Evolutionary conservation across 2,329 filamentous ascomycete species (phyloP).

Genomic region (Amesomyces nigricolor): DNA sequence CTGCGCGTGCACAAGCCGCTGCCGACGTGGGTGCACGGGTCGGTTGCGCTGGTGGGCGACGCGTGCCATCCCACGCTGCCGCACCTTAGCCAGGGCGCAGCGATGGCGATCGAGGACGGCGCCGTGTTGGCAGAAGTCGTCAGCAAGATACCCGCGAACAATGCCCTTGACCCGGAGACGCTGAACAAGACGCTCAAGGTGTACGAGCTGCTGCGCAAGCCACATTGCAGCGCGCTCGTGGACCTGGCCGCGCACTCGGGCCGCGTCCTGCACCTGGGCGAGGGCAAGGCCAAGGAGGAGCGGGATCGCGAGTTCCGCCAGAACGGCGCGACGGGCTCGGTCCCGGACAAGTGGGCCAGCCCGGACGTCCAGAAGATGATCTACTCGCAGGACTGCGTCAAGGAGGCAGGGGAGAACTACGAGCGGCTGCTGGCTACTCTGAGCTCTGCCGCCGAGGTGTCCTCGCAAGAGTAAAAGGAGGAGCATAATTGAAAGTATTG

Average conservation of each 20-base stretch:
- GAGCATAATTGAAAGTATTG: not conserved
- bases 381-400: conserved; percentile 57
- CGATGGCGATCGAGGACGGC: conserved; percentile 63
- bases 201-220: conserved; percentile 53
- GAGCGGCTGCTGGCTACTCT: conserved; percentile 40
- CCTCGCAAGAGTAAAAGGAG: not conserved
- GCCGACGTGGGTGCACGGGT: conserved; percentile 52
- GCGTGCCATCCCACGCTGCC: conserved; percentile 64
- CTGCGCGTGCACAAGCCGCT: conserved; percentile 54
- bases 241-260: conserved; percentile 48
- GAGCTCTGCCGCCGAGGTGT: not conserved
- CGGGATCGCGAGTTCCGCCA: conserved; percentile 52
- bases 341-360: conserved; percentile 66
- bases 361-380: conserved; percentile 63
- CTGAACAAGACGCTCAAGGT: conserved; percentile 47
- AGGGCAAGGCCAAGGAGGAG: conserved; percentile 54
- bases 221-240: conserved; percentile 48
- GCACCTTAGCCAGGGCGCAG: conserved; percentile 61
- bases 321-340: conserved; percentile 42
- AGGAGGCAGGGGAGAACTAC: conserved; percentile 49
- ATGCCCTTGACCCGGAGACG: conserved; percentile 31
- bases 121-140: conserved; percentile 53
- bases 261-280: conserved; percentile 52
- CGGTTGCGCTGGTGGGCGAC: conserved; percentile 55
- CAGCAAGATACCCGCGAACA: conserved; percentile 32